Percentiles rank a stretch among this genome's conserved stretches.
These are phyloP conservation scores for Eucalyptus polybractea DNA, from an alignment of 345 rosid species.

Conservation along the genomic window DNA sequence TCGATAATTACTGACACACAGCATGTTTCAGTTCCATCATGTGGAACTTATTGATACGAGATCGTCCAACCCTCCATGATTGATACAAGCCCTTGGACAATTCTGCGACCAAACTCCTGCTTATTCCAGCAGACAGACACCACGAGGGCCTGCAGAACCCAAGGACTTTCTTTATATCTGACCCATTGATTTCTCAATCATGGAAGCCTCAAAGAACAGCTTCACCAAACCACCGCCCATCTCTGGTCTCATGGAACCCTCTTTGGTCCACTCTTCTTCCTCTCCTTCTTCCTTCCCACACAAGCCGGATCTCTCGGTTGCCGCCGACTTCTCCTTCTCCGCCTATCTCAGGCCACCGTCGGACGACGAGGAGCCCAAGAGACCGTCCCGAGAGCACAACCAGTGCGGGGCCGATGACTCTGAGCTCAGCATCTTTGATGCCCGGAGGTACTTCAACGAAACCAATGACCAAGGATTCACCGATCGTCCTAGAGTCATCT, in stretches of 20 bases:
- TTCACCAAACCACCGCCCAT: not conserved
- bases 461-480: not conserved
- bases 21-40: not conserved
- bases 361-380: not conserved
- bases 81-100: not conserved
- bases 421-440: constrained; percentile 14
- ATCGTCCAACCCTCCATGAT: not conserved
- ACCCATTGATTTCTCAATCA: not conserved
- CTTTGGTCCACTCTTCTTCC: not conserved
- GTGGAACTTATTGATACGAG: not conserved
- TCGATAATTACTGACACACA: not conserved
- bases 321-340: not conserved
- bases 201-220: not conserved
- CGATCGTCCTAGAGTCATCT: not conserved
- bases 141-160: not conserved
- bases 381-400: not conserved
- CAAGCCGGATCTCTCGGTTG: not conserved
- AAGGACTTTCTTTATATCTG: not conserved
- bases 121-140: not conserved
- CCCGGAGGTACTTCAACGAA: constrained; percentile 13
- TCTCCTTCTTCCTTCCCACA: not conserved
- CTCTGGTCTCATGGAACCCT: not conserved
- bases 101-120: not conserved
- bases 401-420: not conserved
- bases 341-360: not conserved